Percentiles rank a stretch among this genome's conserved stretches.
phyloP scores from a whole-genome alignment of 768 basidiomycete species.

The Suillus paluster region DNA sequence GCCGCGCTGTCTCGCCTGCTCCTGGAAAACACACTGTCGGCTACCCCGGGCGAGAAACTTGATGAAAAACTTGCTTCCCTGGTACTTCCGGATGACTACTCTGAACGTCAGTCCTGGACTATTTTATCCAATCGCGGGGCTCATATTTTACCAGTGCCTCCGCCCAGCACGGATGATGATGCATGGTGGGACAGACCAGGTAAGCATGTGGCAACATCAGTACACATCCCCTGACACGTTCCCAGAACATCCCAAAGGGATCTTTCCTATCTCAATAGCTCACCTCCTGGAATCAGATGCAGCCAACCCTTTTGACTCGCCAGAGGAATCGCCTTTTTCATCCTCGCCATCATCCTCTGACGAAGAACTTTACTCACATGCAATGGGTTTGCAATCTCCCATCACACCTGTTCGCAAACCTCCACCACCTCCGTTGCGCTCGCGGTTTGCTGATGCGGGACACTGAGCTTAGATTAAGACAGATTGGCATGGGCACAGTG shows the following conservation, averaged over 20 bases:
- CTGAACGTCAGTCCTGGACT: conserved; percentile 10
- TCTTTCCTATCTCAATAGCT: conserved; percentile 48
- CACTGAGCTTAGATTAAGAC: conserved; percentile 5
- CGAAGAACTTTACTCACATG: conserved; percentile 81
- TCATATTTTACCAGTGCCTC: conserved; percentile 62
- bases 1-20: conserved; percentile 69
- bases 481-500: conserved; percentile 6
- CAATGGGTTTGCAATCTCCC: conserved; percentile 70
- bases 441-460: conserved; percentile 14
- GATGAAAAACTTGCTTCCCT: conserved; percentile 72
- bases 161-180: conserved; percentile 75
- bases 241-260: conserved; percentile 62
- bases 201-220: conserved; percentile 31
- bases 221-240: conserved; percentile 10
- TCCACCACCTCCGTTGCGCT: conserved; percentile 29
- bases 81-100: conserved; percentile 49
- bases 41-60: conserved; percentile 66
- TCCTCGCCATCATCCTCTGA: conserved; percentile 84
- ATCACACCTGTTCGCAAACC: conserved; percentile 48
- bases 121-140: neutral
- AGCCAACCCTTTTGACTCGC: conserved; percentile 77
- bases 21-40: conserved; percentile 64
- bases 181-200: conserved; percentile 84
- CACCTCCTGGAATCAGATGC: conserved; percentile 27
- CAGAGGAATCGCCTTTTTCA: conserved; percentile 64